phyloP scores from a whole-genome alignment of 2,329 filamentous ascomycete genomes.

The Penicillium hordei region DNA sequence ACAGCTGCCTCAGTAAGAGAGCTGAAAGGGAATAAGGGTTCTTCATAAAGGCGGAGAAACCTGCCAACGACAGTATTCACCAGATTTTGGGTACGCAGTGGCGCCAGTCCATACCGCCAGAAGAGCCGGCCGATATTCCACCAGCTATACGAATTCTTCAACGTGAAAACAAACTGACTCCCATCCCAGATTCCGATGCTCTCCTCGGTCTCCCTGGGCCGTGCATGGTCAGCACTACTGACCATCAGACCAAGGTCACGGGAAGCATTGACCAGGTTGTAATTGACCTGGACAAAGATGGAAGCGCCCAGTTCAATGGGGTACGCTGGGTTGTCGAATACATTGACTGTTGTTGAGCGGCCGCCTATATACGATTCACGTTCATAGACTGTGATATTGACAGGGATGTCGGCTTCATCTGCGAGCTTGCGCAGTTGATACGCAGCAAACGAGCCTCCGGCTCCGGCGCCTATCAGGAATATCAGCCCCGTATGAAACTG shows the following conservation, averaged over 20 bases:
- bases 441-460: conserved; percentile 81
- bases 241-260: conserved; percentile 68
- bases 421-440: conserved; percentile 78
- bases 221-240: conserved; percentile 49
- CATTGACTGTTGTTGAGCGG: conserved; percentile 79
- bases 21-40: conserved; percentile 78
- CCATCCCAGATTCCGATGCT: conserved; percentile 84
- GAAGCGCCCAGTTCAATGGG: conserved; percentile 86
- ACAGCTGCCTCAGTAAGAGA: conserved; percentile 69
- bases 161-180: conserved; percentile 66
- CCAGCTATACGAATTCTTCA: conserved; percentile 65
- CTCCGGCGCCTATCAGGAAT: conserved; percentile 69
- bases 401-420: conserved; percentile 54
- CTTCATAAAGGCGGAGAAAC: conserved; percentile 78
- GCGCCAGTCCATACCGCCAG: conserved; percentile 81
- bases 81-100: conserved; percentile 69
- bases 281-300: conserved; percentile 84
- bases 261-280: conserved; percentile 74
- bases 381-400: conserved; percentile 89
- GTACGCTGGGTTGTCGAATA: conserved; percentile 64
- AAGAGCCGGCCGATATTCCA: conserved; percentile 77
- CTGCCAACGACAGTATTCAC: conserved; percentile 69
- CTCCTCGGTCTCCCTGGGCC: conserved; percentile 46
- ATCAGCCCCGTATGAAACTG: background rate
- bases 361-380: conserved; percentile 75